phyloP scores from a whole-genome alignment of 305 asterid species.

The Ilex paraguariensis region DNA sequence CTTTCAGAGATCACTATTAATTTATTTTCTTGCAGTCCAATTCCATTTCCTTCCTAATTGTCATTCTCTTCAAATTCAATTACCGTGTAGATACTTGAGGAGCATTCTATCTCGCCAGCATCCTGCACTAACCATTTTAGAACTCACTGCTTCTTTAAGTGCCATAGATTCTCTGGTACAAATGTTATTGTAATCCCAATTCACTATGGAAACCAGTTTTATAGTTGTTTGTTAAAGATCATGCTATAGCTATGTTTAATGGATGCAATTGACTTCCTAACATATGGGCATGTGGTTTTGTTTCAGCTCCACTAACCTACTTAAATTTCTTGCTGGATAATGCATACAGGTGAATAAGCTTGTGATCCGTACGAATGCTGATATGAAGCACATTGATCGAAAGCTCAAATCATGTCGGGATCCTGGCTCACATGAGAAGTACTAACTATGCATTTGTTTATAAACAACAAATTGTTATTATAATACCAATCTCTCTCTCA shows the following conservation, averaged over 20 bases:
- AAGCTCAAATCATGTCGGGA: conserved; percentile 90
- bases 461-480: conserved; percentile 1
- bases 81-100: conserved; percentile 53
- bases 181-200: no score
- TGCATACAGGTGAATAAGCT: conserved; percentile 62
- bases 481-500: background rate
- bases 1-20: background rate
- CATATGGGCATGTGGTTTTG: no score
- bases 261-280: conserved; percentile 1
- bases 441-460: conserved; percentile 9
- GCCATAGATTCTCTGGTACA: conserved; percentile 62
- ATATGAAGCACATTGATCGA: conserved; percentile 91
- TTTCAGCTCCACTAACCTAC: background rate
- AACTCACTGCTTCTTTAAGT: conserved; percentile 34
- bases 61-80: conserved; percentile 4
- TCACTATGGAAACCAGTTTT: no score
- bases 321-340: background rate
- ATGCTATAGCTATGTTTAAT: background rate
- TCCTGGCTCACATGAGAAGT: conserved; percentile 90
- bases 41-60: no score
- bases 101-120: conserved; percentile 60
- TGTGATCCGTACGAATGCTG: conserved; percentile 67
- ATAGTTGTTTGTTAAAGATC: no score
- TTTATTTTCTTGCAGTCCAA: no score
- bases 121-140: conserved; percentile 46